Percentiles rank a stretch among this genome's conserved stretches.
These are phyloP conservation scores for Candida rishiriensis DNA, from an alignment of 805 yeast species.

Conservation along the genomic window DNA sequence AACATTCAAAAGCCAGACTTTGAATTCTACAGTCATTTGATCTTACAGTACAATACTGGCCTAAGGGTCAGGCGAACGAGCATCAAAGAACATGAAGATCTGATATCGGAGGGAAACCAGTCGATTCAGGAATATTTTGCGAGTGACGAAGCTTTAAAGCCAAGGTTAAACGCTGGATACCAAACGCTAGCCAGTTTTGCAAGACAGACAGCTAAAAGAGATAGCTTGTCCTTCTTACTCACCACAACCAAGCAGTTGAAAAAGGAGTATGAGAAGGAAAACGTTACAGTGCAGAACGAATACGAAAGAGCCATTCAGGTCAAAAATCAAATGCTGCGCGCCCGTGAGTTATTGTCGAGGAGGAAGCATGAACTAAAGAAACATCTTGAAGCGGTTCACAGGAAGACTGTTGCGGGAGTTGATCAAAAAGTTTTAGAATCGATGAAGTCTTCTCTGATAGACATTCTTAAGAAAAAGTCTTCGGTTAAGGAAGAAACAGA, in stretches of 20 bases:
- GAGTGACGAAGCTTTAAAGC: slow-evolving; percentile 20
- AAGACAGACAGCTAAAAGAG: slow-evolving; percentile 27
- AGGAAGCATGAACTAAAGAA: slow-evolving; percentile 17
- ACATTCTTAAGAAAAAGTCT: neutral
- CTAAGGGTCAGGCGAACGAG: slow-evolving; percentile 1
- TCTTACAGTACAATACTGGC: slow-evolving; percentile 17
- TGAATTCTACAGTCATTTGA: slow-evolving; percentile 26
- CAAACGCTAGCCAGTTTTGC: slow-evolving; percentile 30
- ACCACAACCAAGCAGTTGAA: slow-evolving; percentile 21
- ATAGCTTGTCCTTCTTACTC: slow-evolving; percentile 24
- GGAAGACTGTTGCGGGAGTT: slow-evolving; percentile 6
- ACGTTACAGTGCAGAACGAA: slow-evolving; percentile 16
- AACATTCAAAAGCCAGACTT: slow-evolving; percentile 26
- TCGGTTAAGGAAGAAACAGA: no score
- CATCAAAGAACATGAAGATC: slow-evolving; percentile 23
- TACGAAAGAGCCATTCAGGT: slow-evolving; percentile 20
- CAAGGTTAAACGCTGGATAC: slow-evolving; percentile 24
- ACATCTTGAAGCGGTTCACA: slow-evolving; percentile 9
- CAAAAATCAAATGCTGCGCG: slow-evolving; percentile 18
- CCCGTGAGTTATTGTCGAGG: slow-evolving; percentile 21
- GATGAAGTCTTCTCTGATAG: slow-evolving; percentile 3
- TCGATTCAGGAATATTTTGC: slow-evolving; percentile 29
- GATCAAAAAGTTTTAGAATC: slow-evolving; percentile 7
- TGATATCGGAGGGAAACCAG: slow-evolving; percentile 28
- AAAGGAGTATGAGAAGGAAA: slow-evolving; percentile 23